Conservation (phyloP, 2,329 filamentous ascomycete genomes). For the Cladosporium sp. region DNA sequence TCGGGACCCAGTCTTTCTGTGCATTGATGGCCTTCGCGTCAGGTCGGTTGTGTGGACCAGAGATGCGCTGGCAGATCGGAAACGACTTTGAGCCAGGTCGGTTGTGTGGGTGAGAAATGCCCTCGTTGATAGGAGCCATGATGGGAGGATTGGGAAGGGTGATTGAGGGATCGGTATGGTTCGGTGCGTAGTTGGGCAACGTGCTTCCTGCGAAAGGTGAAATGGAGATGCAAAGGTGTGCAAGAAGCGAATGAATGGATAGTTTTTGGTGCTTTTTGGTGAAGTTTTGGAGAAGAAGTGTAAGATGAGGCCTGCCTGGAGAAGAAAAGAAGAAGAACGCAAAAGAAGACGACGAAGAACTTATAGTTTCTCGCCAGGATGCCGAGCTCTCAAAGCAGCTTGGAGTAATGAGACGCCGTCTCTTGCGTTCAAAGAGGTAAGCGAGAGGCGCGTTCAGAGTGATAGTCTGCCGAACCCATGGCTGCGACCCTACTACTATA, state of each 20-base stretch:
- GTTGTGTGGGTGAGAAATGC: neutral
- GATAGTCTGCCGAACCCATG: neutral
- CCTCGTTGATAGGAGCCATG: neutral
- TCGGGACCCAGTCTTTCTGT: too few relatives aligned
- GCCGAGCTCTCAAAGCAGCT: neutral
- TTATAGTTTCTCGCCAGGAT: neutral
- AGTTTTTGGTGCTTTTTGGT: neutral
- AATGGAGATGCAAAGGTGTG: neutral
- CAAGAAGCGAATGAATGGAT: neutral
- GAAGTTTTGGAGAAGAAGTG: neutral
- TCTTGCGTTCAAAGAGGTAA: neutral
- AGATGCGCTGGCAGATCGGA: too few relatives aligned
- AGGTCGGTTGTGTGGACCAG: too few relatives aligned
- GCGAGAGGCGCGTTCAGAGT: neutral
- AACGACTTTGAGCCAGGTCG: neutral
- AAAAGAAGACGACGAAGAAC: neutral
- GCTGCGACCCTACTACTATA: neutral
- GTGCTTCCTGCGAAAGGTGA: neutral
- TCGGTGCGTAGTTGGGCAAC: neutral
- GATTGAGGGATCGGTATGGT: neutral
- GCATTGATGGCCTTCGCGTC: too few relatives aligned
- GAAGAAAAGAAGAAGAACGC: neutral
- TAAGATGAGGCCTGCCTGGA: neutral
- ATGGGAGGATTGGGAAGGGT: neutral
- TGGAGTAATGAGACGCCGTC: neutral